Base-by-base conservation (phyloP, 805 yeast species). In the Yamadazyma laniorum region DNA sequence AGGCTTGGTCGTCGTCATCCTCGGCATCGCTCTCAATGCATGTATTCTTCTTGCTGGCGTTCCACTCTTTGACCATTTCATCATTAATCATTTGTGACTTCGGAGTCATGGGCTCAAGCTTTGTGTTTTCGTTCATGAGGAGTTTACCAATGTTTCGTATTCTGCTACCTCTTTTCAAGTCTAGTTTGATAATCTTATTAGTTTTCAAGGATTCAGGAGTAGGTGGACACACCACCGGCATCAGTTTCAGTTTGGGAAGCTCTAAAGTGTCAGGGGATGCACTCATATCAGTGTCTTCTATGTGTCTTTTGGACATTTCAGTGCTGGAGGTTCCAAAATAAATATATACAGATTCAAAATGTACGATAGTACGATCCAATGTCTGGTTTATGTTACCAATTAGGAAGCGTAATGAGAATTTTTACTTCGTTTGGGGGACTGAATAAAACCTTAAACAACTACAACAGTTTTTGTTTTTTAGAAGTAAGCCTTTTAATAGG, bases 51-150 rank as follows among this genome's bases (percentile, higher is more conserved):
- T 29, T 25, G 12, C 30, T 18, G 12, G 22, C 16, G 16, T 30
- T 45, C 62, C 60, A 57, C 31, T 46, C 35, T 8, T 51, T 47
- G 13, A 66, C 63, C 35, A 52, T 45, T 15, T 58, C 58, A 3
- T 62, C 65, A 12, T 58, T 52, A 28, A 61, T 60, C 3, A 64
- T 43, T 37, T 67, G 69, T 5, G 44, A 51, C 19, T 53, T 55
- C 3, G 76, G 76, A 0, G 74, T 68, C 2, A 42, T 21, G 1
- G 70, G 69, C 8, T 15, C 35, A 11, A 41, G 30, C 4, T 22
- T 39, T 6, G 48, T 44, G 15, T 34, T 38, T 18, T 44, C 48
- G 30, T 41, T 44, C 18, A 44, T 12, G 16, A 40, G n/a, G 6
- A 44, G 28, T 15, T 29, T 34, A 3, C 35, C 40, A 21, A 40